Evolutionary conservation across 805 yeast species (phyloP), one percentile per base, ranked within the genome.

Genomic region (Grigorovia humatica): DNA sequence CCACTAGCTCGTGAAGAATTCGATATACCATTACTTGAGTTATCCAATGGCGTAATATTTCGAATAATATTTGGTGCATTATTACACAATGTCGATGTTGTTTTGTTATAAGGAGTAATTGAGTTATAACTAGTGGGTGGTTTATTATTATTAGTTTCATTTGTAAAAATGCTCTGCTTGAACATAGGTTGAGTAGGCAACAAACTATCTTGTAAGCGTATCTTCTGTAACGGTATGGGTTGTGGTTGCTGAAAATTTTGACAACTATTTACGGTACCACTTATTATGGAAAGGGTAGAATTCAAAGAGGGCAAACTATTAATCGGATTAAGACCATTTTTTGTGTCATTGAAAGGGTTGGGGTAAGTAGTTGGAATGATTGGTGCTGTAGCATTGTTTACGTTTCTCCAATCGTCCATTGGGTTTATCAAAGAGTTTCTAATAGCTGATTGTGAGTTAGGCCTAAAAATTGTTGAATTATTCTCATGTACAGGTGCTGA

Each of bases 381-480:
- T 11, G 38, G 38, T 5, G 38, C 15, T 5, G 38, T 13, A 32
- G 2, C 4, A 32, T 32, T 32, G 8, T 32, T 32, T 32, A 32
- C 5, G 8, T 9, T 18, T 42, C 44, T 42, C 13, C 13, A 11
- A 42, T 20, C 17, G n/a, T 42, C 11, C 9, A 2, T 18, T 42
- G n/a, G 46, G 15, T 27, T 27, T 43, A 43, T 13, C 46, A 27
- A 43, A 2, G 45, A 47, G 4, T 30, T 19, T 38, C 50, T 38
- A 23, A 43, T 48, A 17, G 32, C 40, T 12, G 50, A 46, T 30
- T 48, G 50, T 2, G 50, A 48, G 29, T 43, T 48, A 7, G 40
- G 32, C 15, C 50, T 48, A 23, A n/a, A 4, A 2, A 48, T 41
- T 13, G 46, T 45, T 17, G 45, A 29, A 27, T 11, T 29, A 17